These are phyloP conservation scores for Xerocomus cyaneibrunnescens DNA, from an alignment of 1,284 basidiomycete species.

Conservation along the genomic window DNA sequence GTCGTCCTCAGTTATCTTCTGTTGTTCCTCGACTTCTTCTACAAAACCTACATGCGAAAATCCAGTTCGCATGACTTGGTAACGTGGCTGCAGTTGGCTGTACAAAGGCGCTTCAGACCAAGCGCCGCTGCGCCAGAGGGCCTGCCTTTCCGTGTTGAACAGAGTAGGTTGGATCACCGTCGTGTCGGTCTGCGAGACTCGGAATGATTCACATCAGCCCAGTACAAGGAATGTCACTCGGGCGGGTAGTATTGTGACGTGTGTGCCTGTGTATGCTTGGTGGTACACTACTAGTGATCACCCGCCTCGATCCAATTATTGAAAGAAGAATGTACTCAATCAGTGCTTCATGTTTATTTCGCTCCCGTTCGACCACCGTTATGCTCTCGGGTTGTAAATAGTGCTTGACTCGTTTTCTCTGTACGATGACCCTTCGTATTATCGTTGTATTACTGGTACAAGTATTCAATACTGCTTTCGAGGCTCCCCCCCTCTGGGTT, in stretches of 20 bases:
- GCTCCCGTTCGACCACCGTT: background rate
- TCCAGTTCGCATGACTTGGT: background rate
- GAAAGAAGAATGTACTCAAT: too few species aligned
- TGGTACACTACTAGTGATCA: background rate
- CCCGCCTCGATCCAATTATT: background rate
- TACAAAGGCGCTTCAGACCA: constrained; percentile 5
- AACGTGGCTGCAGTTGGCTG: background rate
- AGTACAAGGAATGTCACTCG: background rate
- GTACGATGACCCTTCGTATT: background rate
- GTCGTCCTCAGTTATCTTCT: constrained; percentile 19
- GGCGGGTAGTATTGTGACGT: background rate
- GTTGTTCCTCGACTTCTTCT: constrained; percentile 70
- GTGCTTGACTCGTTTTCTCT: background rate
- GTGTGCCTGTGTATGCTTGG: too few species aligned
- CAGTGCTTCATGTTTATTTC: background rate
- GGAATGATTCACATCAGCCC: background rate
- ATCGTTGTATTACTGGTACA: too few species aligned
- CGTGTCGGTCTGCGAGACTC: background rate
- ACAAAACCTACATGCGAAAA: constrained; percentile 69
- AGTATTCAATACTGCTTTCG: too few species aligned
- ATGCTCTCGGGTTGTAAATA: too few species aligned
- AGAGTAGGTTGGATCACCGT: constrained; percentile 1
- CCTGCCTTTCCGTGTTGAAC: constrained; percentile 16
- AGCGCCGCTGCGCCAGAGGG: background rate
- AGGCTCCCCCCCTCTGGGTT: too few species aligned